Evolutionary conservation across 2,329 filamentous ascomycete genomes (phyloP).

Genomic region (Clathrospora elynae): DNA sequence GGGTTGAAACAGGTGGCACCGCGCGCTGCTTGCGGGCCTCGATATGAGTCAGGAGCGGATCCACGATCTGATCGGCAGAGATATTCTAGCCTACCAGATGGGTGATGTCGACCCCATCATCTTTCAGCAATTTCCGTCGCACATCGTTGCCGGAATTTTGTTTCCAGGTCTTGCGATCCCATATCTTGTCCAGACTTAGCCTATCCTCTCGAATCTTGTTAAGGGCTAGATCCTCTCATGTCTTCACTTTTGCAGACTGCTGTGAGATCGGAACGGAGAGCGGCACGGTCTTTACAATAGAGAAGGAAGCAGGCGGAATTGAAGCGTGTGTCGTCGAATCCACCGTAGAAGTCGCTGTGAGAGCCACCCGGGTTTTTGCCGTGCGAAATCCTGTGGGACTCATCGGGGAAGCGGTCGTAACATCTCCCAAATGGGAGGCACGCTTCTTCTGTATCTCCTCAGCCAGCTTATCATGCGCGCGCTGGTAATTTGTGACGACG

Average conservation of each 20-base stretch:
- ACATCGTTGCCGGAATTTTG: constrained; percentile 13
- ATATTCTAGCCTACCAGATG: constrained; percentile 1
- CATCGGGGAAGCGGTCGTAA: neutral
- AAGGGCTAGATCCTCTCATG: constrained; percentile 6
- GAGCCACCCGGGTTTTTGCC: neutral
- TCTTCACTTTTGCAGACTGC: neutral
- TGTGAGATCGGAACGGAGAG: neutral
- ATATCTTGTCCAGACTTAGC: constrained; percentile 7
- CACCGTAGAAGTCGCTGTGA: too few relatives aligned
- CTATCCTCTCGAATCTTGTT: constrained; percentile 1
- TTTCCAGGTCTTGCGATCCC: constrained; percentile 15
- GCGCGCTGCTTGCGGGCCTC: neutral
- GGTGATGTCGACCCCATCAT: constrained; percentile 17
- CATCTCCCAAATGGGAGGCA: neutral
- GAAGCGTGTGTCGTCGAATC: too few relatives aligned
- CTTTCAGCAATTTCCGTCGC: constrained; percentile 14
- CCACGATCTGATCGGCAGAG: constrained; percentile 5
- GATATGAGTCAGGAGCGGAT: constrained; percentile 6
- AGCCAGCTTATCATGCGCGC: neutral
- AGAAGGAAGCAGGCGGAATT: too few relatives aligned
- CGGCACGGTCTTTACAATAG: too few relatives aligned
- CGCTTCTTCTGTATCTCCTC: constrained; percentile 1
- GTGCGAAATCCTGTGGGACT: neutral
- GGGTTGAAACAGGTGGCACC: neutral
- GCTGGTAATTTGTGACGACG: constrained; percentile 6